Evolutionary conservation across 1,139 yeast species (phyloP).

Genomic region (Debaryomycetaceae sp.): DNA sequence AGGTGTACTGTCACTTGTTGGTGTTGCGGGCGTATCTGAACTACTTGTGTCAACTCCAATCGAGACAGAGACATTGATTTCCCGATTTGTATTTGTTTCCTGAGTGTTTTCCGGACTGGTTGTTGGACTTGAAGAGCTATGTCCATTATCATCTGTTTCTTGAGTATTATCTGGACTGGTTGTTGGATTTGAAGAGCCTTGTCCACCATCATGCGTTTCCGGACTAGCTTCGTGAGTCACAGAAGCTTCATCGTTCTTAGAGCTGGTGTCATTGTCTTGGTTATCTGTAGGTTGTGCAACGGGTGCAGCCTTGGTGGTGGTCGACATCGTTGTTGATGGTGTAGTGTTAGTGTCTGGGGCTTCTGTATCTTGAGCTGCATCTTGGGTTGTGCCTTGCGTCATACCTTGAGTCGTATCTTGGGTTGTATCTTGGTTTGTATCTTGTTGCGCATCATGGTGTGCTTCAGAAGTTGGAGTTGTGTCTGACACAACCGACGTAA

Average conservation of each 20-base stretch:
- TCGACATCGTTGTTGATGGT: conserved; percentile 11
- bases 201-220: conserved; percentile 4
- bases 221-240: conserved; percentile 7
- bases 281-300: conserved; percentile 6
- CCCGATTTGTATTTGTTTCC: not conserved
- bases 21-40: conserved; percentile 6
- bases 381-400: conserved; percentile 8
- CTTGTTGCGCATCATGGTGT: conserved; percentile 10
- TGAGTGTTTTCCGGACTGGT: not conserved
- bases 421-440: conserved; percentile 7
- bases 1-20: conserved; percentile 7
- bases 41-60: conserved; percentile 9
- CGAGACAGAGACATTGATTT: not conserved
- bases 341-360: conserved; percentile 9
- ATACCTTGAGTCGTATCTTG: conserved; percentile 5
- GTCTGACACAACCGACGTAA: conserved; percentile 19
- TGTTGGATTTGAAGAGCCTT: conserved; percentile 6
- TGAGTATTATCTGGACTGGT: conserved; percentile 2
- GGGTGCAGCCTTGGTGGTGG: conserved; percentile 5
- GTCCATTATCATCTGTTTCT: conserved; percentile 2
- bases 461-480: not conserved
- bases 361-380: conserved; percentile 5
- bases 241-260: conserved; percentile 8
- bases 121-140: conserved; percentile 9
- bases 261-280: conserved; percentile 12